Evolutionary conservation across 192 early-diverging fungal genomes (phyloP), one percentile per base, ranked within the genome.

Genomic region (Backusella psychrophila): DNA sequence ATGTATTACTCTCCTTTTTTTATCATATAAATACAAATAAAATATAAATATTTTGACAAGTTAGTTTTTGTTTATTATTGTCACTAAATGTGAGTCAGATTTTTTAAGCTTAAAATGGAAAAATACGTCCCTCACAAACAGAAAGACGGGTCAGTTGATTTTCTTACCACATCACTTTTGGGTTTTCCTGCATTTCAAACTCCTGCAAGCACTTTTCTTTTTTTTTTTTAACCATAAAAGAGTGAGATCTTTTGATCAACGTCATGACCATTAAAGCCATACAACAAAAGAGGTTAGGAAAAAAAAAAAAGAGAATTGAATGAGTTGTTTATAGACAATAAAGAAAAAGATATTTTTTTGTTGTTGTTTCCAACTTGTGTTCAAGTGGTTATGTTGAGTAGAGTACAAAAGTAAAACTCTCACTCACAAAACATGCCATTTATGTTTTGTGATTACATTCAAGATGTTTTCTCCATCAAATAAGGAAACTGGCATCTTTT

Each of bases 11-110:
- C 56, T 63, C 56, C 53, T 59, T 63, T 33, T 33, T 63, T 63
- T 26, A 63, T 49, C 46, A 49, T 44, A 49, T 49, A 49, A 49
- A 49, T 63, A 63, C 29, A 56, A 56, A 56, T 56, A 56, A 56
- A 21, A 56, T 56, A 56, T 56, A 63, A 63, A 63, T 63, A 63
- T 63, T 63, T 63, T 63, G 56, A 63, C 56, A 63, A 63, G 56
- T 63, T 63, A 23, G 56, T 14, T 63, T 63, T 63, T 63, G 56
- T 63, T 26, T 23, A 63, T 29, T 29, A 63, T 23, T 63, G 56
- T 29, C 56, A 26, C 9, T 63, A 29, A n/a, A 63, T 63, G n/a
- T 59, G 56, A 29, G 56, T 63, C 56, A 63, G 56, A 63, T 63
- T 63, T 26, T 29, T 63, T 63, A 12, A 26, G 56, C 56, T 63